Percentiles rank a stretch among this genome's conserved stretches.
Evolutionary conservation across 164 flowering plant genomes (phyloP).

Genomic region (Akebia trifoliata): DNA sequence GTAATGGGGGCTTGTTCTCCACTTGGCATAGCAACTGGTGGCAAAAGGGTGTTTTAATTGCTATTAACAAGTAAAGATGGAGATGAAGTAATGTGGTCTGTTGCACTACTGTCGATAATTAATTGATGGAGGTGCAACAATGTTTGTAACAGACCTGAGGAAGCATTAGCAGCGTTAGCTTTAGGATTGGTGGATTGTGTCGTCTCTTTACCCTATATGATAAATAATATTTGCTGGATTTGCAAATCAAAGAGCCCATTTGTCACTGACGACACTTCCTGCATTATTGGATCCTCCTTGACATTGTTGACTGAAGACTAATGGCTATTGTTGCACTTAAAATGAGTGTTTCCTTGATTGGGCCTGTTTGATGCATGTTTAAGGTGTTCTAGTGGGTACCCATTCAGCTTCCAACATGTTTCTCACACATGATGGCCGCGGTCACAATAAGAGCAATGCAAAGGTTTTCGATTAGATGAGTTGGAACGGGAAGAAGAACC

Average conservation of each 20-base stretch:
- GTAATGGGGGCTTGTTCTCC: not conserved
- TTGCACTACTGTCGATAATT: too few species aligned
- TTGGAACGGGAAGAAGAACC: constrained; percentile 11
- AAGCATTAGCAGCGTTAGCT: too few species aligned
- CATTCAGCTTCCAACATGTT: too few species aligned
- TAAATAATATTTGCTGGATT: constrained; percentile 12
- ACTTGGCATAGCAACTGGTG: not conserved
- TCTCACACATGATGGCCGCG: not conserved
- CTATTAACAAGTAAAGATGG: constrained; percentile 5
- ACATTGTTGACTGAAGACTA: too few species aligned
- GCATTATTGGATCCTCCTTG: constrained; percentile 1
- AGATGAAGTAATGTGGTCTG: too few species aligned
- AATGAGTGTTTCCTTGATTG: not conserved
- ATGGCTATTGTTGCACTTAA: too few species aligned
- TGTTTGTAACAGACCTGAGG: too few species aligned
- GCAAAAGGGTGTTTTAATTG: not conserved
- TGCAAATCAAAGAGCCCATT: too few species aligned
- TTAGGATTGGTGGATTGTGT: too few species aligned
- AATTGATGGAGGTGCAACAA: too few species aligned
- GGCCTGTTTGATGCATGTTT: not conserved
- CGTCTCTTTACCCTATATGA: constrained; percentile 9
- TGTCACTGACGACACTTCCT: constrained; percentile 6
- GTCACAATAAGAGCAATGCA: constrained; percentile 11
- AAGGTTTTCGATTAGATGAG: too few species aligned
- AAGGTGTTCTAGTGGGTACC: constrained; percentile 1